A percentile compares a stretch with the other conserved stretches of the same genome.
phyloP scores from a whole-genome alignment of 805 yeast genomes.

The Candida coquimbonensis region DNA sequence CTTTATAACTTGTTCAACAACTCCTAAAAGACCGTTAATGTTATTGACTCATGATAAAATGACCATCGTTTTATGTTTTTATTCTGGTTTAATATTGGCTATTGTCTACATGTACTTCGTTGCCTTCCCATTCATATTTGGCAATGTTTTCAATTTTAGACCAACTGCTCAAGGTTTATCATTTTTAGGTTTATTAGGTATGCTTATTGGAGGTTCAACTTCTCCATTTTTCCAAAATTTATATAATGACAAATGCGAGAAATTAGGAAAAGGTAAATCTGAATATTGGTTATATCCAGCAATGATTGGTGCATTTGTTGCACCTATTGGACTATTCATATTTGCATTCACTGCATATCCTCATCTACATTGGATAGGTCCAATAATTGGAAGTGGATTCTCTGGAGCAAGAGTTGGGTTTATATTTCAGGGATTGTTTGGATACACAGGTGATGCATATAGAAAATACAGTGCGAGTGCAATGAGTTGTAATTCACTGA shows the following conservation, averaged over 20 bases:
- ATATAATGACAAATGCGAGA: slow-evolving; percentile 35
- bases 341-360: slow-evolving; percentile 65
- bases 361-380: slow-evolving; percentile 65
- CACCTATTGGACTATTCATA: slow-evolving; percentile 67
- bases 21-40: slow-evolving; percentile 47
- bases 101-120: slow-evolving; percentile 59
- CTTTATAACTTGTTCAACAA: slow-evolving; percentile 32
- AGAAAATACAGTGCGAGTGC: slow-evolving; percentile 46
- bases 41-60: slow-evolving; percentile 46
- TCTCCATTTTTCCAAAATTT: slow-evolving; percentile 36
- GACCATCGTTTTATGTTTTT: slow-evolving; percentile 45
- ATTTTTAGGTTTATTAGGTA: slow-evolving; percentile 55
- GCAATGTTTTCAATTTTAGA: slow-evolving; percentile 42
- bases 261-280: slow-evolving; percentile 45
- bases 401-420: slow-evolving; percentile 65
- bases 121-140: slow-evolving; percentile 57
- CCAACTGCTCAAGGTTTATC: slow-evolving; percentile 56
- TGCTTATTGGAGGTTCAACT: slow-evolving; percentile 38
- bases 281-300: slow-evolving; percentile 55
- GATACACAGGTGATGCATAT: slow-evolving; percentile 62
- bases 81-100: slow-evolving; percentile 52
- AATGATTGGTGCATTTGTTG: slow-evolving; percentile 55
- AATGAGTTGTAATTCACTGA: slow-evolving; percentile 43
- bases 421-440: slow-evolving; percentile 59
- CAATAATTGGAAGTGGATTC: slow-evolving; percentile 65